phyloP scores from a whole-genome alignment of 2,329 filamentous ascomycete species.

The Biscogniauxia mediterranea region DNA sequence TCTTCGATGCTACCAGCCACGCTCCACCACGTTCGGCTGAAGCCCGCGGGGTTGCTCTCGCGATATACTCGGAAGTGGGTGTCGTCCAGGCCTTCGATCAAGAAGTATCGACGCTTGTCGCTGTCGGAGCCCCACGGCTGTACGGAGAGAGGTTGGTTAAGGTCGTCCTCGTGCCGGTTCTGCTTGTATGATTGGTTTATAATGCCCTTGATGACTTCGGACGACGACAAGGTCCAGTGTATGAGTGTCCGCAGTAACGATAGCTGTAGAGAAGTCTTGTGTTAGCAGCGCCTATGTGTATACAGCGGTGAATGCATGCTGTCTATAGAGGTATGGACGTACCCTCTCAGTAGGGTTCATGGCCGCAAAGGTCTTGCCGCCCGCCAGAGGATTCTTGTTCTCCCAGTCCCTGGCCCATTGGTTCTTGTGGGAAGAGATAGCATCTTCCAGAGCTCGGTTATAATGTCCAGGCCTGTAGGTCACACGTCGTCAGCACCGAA shows the following conservation, averaged over 20 bases:
- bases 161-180: conserved; percentile 72
- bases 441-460: conserved; percentile 89
- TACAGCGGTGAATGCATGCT: not conserved
- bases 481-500: conserved; percentile 20
- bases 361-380: conserved; percentile 74
- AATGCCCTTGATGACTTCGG: conserved; percentile 75
- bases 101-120: conserved; percentile 87
- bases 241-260: conserved; percentile 78
- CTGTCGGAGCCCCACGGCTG: conserved; percentile 89
- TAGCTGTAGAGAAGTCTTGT: conserved; percentile 53
- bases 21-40: conserved; percentile 84
- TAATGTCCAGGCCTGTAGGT: conserved; percentile 79
- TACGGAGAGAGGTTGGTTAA: conserved; percentile 84
- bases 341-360: conserved; percentile 83
- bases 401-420: conserved; percentile 90
- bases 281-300: conserved; percentile 16
- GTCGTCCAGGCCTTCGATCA: conserved; percentile 91
- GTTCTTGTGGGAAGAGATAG: conserved; percentile 75
- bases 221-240: conserved; percentile 86
- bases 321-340: conserved; percentile 32
- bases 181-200: conserved; percentile 90
- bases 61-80: conserved; percentile 92
- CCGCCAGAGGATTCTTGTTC: conserved; percentile 77
- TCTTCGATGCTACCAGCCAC: conserved; percentile 90
- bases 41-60: conserved; percentile 79